phyloP scores from a whole-genome alignment of 2,329 filamentous ascomycete species.

The Exophiala mesophila region DNA sequence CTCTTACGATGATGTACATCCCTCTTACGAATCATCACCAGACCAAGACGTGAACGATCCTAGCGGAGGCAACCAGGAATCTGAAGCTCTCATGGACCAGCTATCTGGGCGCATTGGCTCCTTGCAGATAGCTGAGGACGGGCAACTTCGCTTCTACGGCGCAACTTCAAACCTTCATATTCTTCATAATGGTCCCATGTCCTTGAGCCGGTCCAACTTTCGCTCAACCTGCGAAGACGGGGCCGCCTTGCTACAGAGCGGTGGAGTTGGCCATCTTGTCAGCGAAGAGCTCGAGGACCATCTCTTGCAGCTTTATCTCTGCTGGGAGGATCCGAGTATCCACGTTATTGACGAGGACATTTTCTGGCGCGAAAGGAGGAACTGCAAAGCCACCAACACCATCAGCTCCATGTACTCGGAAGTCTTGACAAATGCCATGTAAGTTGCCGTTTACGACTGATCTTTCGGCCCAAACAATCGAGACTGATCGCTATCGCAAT shows the following conservation, averaged over 20 bases:
- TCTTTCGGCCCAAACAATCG: too few species aligned
- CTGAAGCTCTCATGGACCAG: conserved; percentile 14
- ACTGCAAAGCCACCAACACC: conserved; percentile 5
- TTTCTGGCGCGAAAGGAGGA: conserved; percentile 16
- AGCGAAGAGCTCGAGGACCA: conserved; percentile 21
- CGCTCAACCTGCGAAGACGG: conserved; percentile 14
- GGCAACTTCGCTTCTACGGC: conserved; percentile 24
- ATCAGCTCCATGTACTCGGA: conserved; percentile 14
- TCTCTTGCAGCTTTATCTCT: conserved; percentile 24
- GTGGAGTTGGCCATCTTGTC: conserved; percentile 19
- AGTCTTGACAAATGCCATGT: conserved; percentile 20
- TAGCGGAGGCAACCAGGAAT: conserved; percentile 1
- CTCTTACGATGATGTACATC: background rate
- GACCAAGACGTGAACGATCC: background rate
- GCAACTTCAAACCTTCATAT: conserved; percentile 25
- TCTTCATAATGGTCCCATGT: conserved; percentile 18
- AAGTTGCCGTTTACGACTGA: background rate
- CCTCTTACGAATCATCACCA: conserved; percentile 2
- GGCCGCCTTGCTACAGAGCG: conserved; percentile 8
- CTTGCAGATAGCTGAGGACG: conserved; percentile 23
- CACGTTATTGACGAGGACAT: conserved; percentile 21
- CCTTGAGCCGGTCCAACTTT: conserved; percentile 18
- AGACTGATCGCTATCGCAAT: too few species aligned
- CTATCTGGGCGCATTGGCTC: conserved; percentile 20
- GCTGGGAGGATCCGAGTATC: conserved; percentile 25